A percentile compares a stretch with the other conserved stretches of the same genome.
phyloP scores from a whole-genome alignment of 2,329 filamentous ascomycete genomes.

The Orbilia blumenaviensis region DNA sequence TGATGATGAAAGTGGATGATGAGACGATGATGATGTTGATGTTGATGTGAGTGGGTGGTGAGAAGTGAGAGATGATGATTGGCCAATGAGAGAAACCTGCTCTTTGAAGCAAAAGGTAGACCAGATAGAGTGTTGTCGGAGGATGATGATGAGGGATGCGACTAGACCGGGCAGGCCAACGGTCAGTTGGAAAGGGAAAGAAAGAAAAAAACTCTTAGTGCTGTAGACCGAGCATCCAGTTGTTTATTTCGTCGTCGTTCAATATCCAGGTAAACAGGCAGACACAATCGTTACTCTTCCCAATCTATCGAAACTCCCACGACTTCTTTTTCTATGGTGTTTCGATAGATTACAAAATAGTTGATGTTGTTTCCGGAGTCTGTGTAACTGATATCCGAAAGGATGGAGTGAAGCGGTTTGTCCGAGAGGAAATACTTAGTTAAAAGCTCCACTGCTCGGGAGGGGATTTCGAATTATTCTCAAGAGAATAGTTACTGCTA shows the following conservation, averaged over 20 bases:
- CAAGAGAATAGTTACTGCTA: conserved; percentile 14
- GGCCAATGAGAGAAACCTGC: conserved; percentile 50
- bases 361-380: neutral
- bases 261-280: neutral
- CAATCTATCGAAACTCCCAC: neutral
- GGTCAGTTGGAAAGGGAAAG: conserved; percentile 29
- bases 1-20: neutral
- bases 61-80: conserved; percentile 2
- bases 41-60: neutral
- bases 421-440: conserved; percentile 54
- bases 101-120: conserved; percentile 43
- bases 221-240: conserved; percentile 44
- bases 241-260: neutral
- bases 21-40: too few species aligned
- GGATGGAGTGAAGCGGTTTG: conserved; percentile 8
- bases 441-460: conserved; percentile 54
- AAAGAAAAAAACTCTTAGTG: conserved; percentile 33
- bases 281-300: neutral
- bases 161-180: conserved; percentile 52
- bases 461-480: conserved; percentile 14
- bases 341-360: neutral
- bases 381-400: conserved; percentile 10
- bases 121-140: conserved; percentile 26
- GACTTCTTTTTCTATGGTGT: conserved; percentile 3
- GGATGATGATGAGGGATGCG: conserved; percentile 32